Conservation (phyloP, 495 filamentous ascomycete genomes). For the Aspergillus indologenus region DNA sequence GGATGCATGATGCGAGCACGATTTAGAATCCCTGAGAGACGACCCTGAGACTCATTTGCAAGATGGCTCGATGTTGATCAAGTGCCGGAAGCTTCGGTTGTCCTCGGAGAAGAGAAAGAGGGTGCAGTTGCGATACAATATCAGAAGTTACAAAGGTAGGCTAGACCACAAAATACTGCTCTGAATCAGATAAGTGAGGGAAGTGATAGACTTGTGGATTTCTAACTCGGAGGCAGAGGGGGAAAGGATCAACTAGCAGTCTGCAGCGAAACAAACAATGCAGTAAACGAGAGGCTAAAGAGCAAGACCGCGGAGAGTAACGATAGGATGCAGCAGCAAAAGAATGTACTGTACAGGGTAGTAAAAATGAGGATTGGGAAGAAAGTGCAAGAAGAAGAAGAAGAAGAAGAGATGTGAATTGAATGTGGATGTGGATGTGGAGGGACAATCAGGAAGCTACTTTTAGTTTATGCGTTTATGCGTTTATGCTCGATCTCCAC, state of each 20-base stretch:
- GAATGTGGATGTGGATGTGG: neutral
- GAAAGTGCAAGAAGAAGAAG: neutral
- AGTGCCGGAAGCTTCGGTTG: neutral
- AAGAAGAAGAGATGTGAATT: constrained; percentile 8
- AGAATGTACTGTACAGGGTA: constrained; percentile 22
- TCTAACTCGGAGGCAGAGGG: constrained; percentile 2
- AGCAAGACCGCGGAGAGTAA: neutral
- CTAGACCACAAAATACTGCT: neutral
- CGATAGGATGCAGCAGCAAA: constrained; percentile 7
- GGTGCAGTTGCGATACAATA: neutral
- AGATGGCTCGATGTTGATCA: neutral
- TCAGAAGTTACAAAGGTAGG: neutral
- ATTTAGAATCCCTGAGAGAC: constrained; percentile 20
- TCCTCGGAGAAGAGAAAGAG: neutral
- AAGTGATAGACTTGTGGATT: constrained; percentile 5
- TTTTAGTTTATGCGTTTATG: too few relatives aligned
- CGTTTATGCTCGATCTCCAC: neutral
- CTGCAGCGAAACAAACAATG: constrained; percentile 13
- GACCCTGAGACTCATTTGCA: constrained; percentile 20
- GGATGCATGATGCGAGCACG: constrained; percentile 35
- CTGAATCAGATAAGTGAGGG: neutral
- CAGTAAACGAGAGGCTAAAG: constrained; percentile 4
- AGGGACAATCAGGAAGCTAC: too few relatives aligned
- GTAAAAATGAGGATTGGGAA: neutral
- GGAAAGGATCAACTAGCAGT: constrained; percentile 9